phyloP scores from a whole-genome alignment of 75 land plant species.

The Isoetes taiwanensis region DNA sequence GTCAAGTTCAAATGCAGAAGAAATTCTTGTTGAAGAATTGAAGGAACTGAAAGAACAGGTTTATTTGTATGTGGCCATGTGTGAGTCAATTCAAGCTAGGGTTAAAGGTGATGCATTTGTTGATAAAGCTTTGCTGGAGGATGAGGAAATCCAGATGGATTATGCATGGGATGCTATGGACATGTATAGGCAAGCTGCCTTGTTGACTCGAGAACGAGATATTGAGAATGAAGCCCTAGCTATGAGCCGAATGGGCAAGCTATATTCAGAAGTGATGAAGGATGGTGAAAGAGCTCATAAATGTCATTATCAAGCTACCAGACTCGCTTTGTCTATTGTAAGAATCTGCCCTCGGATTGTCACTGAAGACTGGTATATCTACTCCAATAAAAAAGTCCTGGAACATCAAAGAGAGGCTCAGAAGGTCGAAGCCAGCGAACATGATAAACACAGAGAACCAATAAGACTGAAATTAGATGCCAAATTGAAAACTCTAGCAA shows the following conservation, averaged over 20 bases:
- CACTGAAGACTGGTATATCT: conserved; percentile 6
- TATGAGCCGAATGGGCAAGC: conserved; percentile 9
- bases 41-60: background rate
- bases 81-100: background rate
- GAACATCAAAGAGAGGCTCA: conserved; percentile 2
- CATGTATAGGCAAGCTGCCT: conserved; percentile 2
- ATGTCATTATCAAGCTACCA: background rate
- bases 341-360: conserved; percentile 8
- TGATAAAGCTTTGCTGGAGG: background rate
- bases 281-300: background rate
- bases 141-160: conserved; percentile 6
- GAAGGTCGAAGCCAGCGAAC: background rate
- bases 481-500: background rate
- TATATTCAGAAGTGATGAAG: background rate
- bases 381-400: background rate
- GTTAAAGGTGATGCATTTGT: background rate
- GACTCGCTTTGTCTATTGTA: conserved; percentile 2
- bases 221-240: conserved; percentile 6
- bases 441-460: background rate
- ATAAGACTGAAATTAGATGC: background rate
- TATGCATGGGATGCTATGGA: conserved; percentile 11
- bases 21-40: background rate
- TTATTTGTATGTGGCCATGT: background rate
- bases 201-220: background rate
- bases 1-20: too few relatives aligned